Evolutionary conservation across 306 rosid species (phyloP).

Genomic region (Cajanus cajan): DNA sequence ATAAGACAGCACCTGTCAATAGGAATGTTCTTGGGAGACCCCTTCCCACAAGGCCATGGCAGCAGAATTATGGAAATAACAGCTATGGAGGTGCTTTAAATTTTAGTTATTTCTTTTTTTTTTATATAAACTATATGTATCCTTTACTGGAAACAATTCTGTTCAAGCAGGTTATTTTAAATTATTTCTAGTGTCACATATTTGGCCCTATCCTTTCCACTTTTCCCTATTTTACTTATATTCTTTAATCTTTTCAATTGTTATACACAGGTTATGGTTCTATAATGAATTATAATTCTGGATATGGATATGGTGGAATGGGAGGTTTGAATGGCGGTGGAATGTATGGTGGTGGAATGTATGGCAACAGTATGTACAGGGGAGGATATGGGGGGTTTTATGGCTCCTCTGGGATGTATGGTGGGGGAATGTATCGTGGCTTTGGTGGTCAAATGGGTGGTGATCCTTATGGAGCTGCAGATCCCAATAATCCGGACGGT

Average conservation of each 20-base stretch:
- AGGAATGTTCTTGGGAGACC: constrained; percentile 64
- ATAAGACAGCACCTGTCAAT: constrained; percentile 38
- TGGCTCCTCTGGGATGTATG: constrained; percentile 78
- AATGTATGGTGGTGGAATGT: constrained; percentile 63
- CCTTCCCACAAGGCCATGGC: constrained; percentile 83
- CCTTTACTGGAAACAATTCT: too few relatives aligned
- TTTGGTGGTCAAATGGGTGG: constrained; percentile 69
- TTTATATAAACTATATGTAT: too few relatives aligned
- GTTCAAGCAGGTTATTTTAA: too few relatives aligned
- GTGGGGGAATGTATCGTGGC: constrained; percentile 74
- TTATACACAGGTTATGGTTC: constrained; percentile 59
- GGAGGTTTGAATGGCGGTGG: constrained; percentile 17
- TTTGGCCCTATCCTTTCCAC: neutral
- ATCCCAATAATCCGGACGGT: constrained; percentile 75
- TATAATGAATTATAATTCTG: constrained; percentile 46
- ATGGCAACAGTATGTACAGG: constrained; percentile 60
- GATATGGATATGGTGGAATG: constrained; percentile 42
- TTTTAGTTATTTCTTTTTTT: neutral
- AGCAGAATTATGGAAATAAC: constrained; percentile 60
- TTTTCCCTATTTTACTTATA: neutral
- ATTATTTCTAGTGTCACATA: neutral
- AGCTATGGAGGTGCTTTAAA: constrained; percentile 51
- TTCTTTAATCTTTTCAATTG: neutral
- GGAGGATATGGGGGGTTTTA: constrained; percentile 64
- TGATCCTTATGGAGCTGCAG: constrained; percentile 74